Evolutionary conservation across 129 eudicot genomes (phyloP).

Genomic region (Centella asiatica): DNA sequence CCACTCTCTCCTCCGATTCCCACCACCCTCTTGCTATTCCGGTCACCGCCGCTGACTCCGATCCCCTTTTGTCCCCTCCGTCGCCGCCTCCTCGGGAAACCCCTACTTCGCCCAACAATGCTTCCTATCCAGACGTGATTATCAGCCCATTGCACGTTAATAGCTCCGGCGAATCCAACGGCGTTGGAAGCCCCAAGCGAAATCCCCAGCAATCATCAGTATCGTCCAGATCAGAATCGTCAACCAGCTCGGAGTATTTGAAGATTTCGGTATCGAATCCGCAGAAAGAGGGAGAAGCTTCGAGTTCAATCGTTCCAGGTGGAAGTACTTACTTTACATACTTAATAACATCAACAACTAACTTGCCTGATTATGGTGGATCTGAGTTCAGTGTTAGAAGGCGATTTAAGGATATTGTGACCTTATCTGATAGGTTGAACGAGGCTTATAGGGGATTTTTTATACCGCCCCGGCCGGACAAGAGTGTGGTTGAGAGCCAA

Average conservation of each 20-base stretch:
- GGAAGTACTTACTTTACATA: conserved; percentile 59
- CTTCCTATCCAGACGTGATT: conserved; percentile 29
- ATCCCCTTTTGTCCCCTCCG: conserved; percentile 53
- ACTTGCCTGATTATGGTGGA: conserved; percentile 53
- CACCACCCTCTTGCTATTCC: conserved; percentile 44
- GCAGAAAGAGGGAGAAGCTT: conserved; percentile 57
- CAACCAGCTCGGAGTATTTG: conserved; percentile 33
- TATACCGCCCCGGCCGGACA: conserved; percentile 87
- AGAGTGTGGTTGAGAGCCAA: conserved; percentile 88
- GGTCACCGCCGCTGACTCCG: conserved; percentile 34
- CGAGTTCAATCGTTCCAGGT: conserved; percentile 70
- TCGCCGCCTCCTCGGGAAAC: conserved; percentile 9
- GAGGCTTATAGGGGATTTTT: conserved; percentile 75
- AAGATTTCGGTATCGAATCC: conserved; percentile 57
- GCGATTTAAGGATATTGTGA: conserved; percentile 75
- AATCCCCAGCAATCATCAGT: background rate
- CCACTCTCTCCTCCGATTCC: conserved; percentile 36
- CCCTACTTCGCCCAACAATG: conserved; percentile 10
- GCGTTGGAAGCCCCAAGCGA: conserved; percentile 16
- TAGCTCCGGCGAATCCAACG: background rate
- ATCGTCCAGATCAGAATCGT: conserved; percentile 12
- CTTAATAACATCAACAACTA: conserved; percentile 56
- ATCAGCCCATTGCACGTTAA: conserved; percentile 22
- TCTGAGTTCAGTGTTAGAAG: conserved; percentile 57
- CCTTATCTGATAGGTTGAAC: conserved; percentile 63